Evolutionary conservation across 768 basidiomycete species (phyloP).

Genomic region (Phylloporus arenicola): DNA sequence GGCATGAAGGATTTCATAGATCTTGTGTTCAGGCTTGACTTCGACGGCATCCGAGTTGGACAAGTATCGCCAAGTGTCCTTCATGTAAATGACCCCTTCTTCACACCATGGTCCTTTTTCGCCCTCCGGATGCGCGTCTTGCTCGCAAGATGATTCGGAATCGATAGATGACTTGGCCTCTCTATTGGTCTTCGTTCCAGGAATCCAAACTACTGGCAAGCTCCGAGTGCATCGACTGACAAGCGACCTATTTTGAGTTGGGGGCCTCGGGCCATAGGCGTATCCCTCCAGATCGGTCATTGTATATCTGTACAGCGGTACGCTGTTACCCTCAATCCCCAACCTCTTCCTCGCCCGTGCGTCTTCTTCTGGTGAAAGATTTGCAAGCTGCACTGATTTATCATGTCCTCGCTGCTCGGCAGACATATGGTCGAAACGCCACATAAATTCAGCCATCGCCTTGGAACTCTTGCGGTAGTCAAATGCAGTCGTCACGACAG

Average conservation of each 20-base stretch:
- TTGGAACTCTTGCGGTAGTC: not conserved
- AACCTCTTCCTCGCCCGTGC: not conserved
- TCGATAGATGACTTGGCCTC: not conserved
- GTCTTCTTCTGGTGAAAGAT: not conserved
- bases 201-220: constrained; percentile 2
- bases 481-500: not conserved
- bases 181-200: too few species aligned
- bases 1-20: too few species aligned
- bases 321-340: not conserved
- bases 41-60: not conserved
- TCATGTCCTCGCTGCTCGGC: not conserved
- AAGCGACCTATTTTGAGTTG: too few species aligned
- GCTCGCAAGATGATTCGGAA: not conserved
- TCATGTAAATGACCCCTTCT: too few species aligned
- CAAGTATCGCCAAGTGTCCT: too few species aligned
- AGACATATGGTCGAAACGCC: not conserved
- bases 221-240: too few species aligned
- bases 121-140: too few species aligned
- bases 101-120: not conserved
- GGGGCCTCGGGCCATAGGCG: too few species aligned
- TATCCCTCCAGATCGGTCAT: not conserved
- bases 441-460: not conserved
- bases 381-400: not conserved
- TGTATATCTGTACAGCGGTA: not conserved
- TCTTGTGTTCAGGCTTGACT: not conserved